These are phyloP conservation scores for Scenedesmus sp. DNA, from an alignment of 163 green algal species.

Conservation along the genomic window DNA sequence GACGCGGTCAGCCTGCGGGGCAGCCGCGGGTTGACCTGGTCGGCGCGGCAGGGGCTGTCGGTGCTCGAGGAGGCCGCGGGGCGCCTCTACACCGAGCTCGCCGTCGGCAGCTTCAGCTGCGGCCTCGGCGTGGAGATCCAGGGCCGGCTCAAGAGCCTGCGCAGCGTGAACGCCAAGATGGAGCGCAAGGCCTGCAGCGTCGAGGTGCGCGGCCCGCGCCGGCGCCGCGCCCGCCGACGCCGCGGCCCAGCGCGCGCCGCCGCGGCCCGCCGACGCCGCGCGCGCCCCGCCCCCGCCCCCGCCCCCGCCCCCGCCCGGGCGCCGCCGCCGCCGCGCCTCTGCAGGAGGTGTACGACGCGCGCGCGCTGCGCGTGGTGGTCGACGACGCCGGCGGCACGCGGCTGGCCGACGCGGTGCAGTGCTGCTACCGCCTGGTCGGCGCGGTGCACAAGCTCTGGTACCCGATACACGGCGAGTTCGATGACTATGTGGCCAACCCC, in stretches of 20 bases:
- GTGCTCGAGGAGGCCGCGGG: slow-evolving; percentile 72
- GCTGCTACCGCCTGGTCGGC: slow-evolving; percentile 79
- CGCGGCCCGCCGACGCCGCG: no score
- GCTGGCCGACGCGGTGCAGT: slow-evolving; percentile 62
- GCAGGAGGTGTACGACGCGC: slow-evolving; percentile 82
- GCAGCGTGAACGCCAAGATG: slow-evolving; percentile 82
- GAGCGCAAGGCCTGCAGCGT: slow-evolving; percentile 71
- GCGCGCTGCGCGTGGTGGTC: slow-evolving; percentile 86
- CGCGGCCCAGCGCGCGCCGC: no score
- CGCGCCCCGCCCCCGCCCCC: no score
- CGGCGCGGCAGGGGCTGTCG: slow-evolving; percentile 58
- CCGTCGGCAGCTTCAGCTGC: slow-evolving; percentile 48
- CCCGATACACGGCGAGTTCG: slow-evolving; percentile 72
- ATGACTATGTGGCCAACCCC: slow-evolving; percentile 92
- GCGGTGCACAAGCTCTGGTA: slow-evolving; percentile 86
- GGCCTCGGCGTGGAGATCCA: slow-evolving; percentile 44
- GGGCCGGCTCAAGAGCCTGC: slow-evolving; percentile 81
- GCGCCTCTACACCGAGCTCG: slow-evolving; percentile 73
- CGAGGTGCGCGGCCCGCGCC: slow-evolving; percentile 53
- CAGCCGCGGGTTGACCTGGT: slow-evolving; percentile 59
- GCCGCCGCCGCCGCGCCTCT: background rate
- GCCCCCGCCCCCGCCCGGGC: background rate
- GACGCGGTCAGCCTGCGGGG: slow-evolving; percentile 66
- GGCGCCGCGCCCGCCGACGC: no score
- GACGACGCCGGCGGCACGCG: slow-evolving; percentile 68